Base-by-base conservation (phyloP, 164 flowering plant species). In the Taxillus chinensis region DNA sequence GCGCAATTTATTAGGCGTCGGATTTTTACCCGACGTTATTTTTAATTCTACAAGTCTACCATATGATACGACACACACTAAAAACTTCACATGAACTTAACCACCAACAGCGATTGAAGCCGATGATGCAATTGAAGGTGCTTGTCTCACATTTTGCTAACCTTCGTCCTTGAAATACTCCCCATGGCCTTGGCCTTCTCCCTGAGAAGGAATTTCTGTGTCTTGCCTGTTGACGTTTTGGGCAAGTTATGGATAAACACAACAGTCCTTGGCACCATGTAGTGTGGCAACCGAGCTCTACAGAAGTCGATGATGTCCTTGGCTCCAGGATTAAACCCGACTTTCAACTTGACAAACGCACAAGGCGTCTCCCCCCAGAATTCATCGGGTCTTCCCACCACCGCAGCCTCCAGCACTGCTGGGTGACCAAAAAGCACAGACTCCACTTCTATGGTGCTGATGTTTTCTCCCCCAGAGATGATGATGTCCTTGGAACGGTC, bases 301-400 rank as follows among this genome's bases (percentile, higher is more conserved):
- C 58, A n/a, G 58, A 55, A 16, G 37, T 55, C 58, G 58, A 55
- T 55, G 13, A 55, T 55, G 10, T 55, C 58, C 37, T 8, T 38
- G 37, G 46, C 27, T 2, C 13, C 39, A 17, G 17, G 53, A 14
- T 41, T 45, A 45, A 27, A 63, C 15, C 81, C 85, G 14, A 76
- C 78, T 69, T 78, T 83, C 49, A 81, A 57, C 73, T 75, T 80
- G 64, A 80, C 80, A 69, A 80, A 83, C 7, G 87, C 87, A 52
- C 87, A 83, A 14, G 81, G 78, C 0, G 85, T 80, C 69, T 83
- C 82, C 2, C 87, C 87, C 87, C 87, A 83, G 60, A 75, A 62
- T 15, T 77, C 79, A 64, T 80, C 84, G 0, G 83, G 82, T 27
- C 82, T 59, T 9, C 75, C 87, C 16, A 83, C 87, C 5, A 83